Conservation (phyloP, 2,329 filamentous ascomycete species). For the Lachnellula occidentalis region DNA sequence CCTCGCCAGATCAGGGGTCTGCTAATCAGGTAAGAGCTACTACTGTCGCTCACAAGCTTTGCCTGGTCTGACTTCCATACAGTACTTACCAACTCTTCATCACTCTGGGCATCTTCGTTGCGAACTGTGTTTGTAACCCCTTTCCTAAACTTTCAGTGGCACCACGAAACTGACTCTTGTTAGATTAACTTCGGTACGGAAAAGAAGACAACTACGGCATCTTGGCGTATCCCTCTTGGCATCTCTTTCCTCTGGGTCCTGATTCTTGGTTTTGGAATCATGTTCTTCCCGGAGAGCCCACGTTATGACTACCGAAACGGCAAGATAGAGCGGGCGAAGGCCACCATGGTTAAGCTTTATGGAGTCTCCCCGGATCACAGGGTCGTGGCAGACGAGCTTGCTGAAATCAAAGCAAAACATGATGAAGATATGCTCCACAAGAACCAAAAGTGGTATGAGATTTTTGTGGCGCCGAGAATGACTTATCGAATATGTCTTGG, state of each 20-base stretch:
- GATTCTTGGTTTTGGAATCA: slow-evolving; percentile 46
- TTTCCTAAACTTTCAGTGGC: not conserved
- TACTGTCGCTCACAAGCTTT: not conserved
- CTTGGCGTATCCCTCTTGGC: slow-evolving; percentile 58
- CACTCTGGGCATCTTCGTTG: slow-evolving; percentile 59
- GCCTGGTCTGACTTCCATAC: slow-evolving; percentile 15
- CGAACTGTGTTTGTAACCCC: slow-evolving; percentile 34
- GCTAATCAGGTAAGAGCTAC: slow-evolving; percentile 38
- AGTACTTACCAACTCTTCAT: slow-evolving; percentile 65
- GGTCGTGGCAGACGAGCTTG: slow-evolving; percentile 37
- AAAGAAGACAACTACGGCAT: slow-evolving; percentile 33
- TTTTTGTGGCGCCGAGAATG: slow-evolving; percentile 55
- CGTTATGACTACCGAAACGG: slow-evolving; percentile 46
- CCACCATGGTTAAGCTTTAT: slow-evolving; percentile 46
- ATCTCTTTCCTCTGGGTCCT: slow-evolving; percentile 47
- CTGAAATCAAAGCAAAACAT: slow-evolving; percentile 46
- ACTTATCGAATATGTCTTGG: slow-evolving; percentile 59
- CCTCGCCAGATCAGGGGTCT: slow-evolving; percentile 57
- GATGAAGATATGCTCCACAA: slow-evolving; percentile 70
- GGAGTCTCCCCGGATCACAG: slow-evolving; percentile 39
- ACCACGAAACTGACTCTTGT: not conserved
- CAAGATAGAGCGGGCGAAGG: slow-evolving; percentile 43
- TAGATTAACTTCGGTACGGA: slow-evolving; percentile 44
- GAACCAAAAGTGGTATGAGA: slow-evolving; percentile 46
- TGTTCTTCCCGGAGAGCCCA: slow-evolving; percentile 50